Evolutionary conservation across 2,329 filamentous ascomycete species (phyloP), one percentile per base, ranked within the genome.

Genomic region (Aspergillaceae sp.): DNA sequence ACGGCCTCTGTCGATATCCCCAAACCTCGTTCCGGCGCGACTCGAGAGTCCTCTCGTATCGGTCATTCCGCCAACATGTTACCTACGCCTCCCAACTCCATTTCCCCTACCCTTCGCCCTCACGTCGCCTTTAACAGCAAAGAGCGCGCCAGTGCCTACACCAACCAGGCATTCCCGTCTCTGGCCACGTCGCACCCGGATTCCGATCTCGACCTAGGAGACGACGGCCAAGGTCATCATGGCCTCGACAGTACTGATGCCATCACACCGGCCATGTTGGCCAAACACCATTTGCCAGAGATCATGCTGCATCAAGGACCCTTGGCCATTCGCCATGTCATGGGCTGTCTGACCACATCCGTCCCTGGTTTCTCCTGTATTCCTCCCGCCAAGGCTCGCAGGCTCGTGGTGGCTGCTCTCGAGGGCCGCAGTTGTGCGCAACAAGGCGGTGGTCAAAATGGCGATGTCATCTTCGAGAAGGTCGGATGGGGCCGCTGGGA

Each of bases 401-500:
- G 91, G 65, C 73, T 97, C 48, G 89, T 97, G 4, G 91, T 96
- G n/a, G 86, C 84, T 48, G 91, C 90, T 49, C 72, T 97, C 55
- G 91, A 97, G 71, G 86, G 86, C 57, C 84, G 86, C 57, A 73
- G 74, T n/a, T 74, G 71, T 41, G 76, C 19, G 19, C 19, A 74
- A 46, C 76, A 74, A 41, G 67, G 69, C 46, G 72, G 70, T 51
- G 78, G 78, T 52, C 68, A 70, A 46, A 76, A 81, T 53, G 76
- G 77, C 48, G 80, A 81, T 42, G 65, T 72, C 48, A 54, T 73
- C 45, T 97, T 94, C 63, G 86, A 94, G 67, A 97, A 97, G 75
- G 88, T 96, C 48, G 91, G 91, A 61, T 97, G 91, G 91, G 92
- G 92, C 49, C 82, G 89, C 55, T 98, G 91, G 91, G 86, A 94